These are phyloP conservation scores for Chytridiales sp. DNA, from an alignment of 371 early-diverging fungal genomes.

Conservation along the genomic window DNA sequence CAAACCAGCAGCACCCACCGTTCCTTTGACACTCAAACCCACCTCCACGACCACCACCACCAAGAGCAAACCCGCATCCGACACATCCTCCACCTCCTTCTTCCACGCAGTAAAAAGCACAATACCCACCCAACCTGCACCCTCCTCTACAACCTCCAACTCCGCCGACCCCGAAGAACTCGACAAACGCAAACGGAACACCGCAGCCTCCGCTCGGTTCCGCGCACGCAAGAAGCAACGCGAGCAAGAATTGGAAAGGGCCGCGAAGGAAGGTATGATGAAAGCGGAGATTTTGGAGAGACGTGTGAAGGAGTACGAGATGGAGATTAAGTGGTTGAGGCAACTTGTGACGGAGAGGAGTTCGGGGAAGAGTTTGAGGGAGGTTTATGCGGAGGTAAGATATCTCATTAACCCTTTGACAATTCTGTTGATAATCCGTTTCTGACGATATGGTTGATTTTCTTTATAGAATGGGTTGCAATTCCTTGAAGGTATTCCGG, in stretches of 20 bases:
- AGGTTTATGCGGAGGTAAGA: constrained; percentile 40
- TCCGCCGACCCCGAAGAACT: constrained; percentile 8
- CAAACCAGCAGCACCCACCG: no score
- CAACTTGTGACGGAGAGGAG: constrained; percentile 70
- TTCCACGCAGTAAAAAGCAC: not conserved
- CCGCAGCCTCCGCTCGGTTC: constrained; percentile 95
- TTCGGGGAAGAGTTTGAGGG: constrained; percentile 28
- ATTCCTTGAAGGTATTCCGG: constrained; percentile 20
- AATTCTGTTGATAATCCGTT: not conserved
- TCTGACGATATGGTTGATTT: not conserved
- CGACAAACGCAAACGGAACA: constrained; percentile 90
- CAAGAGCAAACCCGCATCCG: not conserved
- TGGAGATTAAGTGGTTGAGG: constrained; percentile 87
- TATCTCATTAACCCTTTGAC: not conserved
- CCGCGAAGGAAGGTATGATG: constrained; percentile 78
- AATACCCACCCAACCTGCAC: not conserved
- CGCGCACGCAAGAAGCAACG: constrained; percentile 87
- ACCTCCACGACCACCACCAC: no score
- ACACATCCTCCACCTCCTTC: not conserved
- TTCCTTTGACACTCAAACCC: no score
- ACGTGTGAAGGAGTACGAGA: constrained; percentile 67
- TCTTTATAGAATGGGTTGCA: constrained; percentile 23
- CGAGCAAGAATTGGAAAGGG: constrained; percentile 81
- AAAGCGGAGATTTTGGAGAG: constrained; percentile 70
- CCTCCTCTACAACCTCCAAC: not conserved